Conservation (phyloP, 2,329 filamentous ascomycete species). For the Dryadomyces quercivorus region DNA sequence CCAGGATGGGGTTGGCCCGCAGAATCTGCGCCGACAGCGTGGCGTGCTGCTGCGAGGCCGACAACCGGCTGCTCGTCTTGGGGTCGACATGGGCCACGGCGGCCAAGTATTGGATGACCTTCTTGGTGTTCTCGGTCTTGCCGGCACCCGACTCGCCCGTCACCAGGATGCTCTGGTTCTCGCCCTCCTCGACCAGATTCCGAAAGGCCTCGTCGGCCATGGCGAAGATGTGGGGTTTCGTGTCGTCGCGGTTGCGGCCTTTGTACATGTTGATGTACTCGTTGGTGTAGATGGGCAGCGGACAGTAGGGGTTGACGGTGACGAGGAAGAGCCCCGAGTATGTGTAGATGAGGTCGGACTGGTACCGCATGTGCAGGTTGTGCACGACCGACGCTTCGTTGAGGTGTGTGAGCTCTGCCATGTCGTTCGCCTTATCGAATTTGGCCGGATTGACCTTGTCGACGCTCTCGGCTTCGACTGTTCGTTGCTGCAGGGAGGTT, state of each 20-base stretch:
- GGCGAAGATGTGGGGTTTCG: slow-evolving; percentile 92
- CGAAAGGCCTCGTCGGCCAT: slow-evolving; percentile 96
- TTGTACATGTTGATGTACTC: slow-evolving; percentile 99
- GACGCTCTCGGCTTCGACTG: slow-evolving; percentile 74
- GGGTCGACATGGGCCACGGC: slow-evolving; percentile 82
- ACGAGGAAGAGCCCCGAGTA: slow-evolving; percentile 96
- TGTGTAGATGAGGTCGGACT: slow-evolving; percentile 93
- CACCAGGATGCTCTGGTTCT: slow-evolving; percentile 95
- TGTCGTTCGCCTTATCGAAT: slow-evolving; percentile 98
- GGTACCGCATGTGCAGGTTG: slow-evolving; percentile 89
- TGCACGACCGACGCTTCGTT: slow-evolving; percentile 98
- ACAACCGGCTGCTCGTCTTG: background rate
- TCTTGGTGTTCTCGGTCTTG: slow-evolving; percentile 98
- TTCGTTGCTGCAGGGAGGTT: slow-evolving; percentile 53
- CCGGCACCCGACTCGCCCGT: slow-evolving; percentile 96
- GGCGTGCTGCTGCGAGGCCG: slow-evolving; percentile 40
- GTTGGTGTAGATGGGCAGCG: slow-evolving; percentile 86
- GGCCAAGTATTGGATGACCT: slow-evolving; percentile 96
- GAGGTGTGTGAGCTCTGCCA: slow-evolving; percentile 95
- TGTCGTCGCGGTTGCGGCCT: slow-evolving; percentile 81
- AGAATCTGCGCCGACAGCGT: slow-evolving; percentile 95
- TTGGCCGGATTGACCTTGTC: slow-evolving; percentile 99
- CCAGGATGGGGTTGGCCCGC: slow-evolving; percentile 89
- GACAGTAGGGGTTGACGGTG: slow-evolving; percentile 92
- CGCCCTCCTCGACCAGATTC: slow-evolving; percentile 85